Conservation (phyloP, 164 flowering plant genomes). For the Umbilicus rupestris region DNA sequence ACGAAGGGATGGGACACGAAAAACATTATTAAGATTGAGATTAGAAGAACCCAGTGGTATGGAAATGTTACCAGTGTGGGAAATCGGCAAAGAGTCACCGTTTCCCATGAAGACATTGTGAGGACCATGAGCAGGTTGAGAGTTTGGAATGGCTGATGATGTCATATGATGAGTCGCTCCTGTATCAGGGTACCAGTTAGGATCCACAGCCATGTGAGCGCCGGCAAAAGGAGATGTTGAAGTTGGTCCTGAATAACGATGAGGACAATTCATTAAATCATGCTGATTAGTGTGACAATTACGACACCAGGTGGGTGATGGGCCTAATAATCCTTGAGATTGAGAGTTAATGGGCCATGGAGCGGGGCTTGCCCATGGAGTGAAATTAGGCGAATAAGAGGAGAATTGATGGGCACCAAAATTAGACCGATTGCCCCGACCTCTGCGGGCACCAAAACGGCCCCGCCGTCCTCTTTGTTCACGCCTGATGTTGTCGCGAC, state of each 20-base stretch:
- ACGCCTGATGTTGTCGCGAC: no score
- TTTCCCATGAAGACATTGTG: neutral
- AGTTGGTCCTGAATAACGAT: neutral
- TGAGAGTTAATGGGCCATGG: no score
- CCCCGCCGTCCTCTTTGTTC: no score
- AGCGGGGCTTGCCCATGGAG: no score
- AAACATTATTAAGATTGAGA: neutral
- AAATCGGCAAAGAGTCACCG: no score
- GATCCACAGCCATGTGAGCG: neutral
- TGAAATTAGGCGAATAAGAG: no score
- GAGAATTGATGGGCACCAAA: no score
- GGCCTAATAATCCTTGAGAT: neutral
- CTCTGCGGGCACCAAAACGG: no score
- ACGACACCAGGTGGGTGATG: neutral
- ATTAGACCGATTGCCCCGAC: no score
- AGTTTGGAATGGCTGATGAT: neutral
- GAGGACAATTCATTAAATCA: neutral
- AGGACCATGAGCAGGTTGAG: neutral
- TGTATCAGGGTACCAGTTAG: neutral
- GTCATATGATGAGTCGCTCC: slow-evolving; percentile 3
- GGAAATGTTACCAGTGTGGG: neutral
- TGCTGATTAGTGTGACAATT: neutral
- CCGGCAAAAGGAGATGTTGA: neutral
- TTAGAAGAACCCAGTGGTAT: neutral
- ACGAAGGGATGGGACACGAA: neutral